Conservation (phyloP, 2,329 filamentous ascomycete genomes). For the Amesomyces nigricolor region DNA sequence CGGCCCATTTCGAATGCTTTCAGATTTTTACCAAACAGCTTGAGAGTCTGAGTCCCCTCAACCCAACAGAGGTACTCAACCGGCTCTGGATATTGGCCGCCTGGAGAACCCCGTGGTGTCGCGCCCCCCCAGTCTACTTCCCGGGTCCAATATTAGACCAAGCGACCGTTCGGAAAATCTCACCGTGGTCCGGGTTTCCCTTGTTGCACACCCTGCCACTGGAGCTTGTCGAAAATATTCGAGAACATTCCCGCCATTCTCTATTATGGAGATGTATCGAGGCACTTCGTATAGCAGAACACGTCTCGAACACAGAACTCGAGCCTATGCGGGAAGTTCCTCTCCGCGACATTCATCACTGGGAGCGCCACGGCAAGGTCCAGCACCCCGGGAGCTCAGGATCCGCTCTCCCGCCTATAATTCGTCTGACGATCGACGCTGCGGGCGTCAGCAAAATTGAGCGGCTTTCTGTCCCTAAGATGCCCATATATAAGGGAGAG, state of each 20-base stretch:
- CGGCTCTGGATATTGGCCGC: too few relatives aligned
- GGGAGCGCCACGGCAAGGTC: conserved; percentile 1
- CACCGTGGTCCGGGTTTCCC: background rate
- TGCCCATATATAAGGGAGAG: conserved; percentile 1
- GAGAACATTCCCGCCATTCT: background rate
- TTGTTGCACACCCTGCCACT: background rate
- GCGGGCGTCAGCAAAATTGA: background rate
- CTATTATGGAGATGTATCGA: background rate
- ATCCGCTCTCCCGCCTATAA: background rate
- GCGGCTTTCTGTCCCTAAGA: background rate
- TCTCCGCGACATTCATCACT: background rate
- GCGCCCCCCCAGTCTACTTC: background rate
- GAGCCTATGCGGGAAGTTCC: background rate
- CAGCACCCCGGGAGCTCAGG: background rate
- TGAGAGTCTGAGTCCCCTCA: background rate
- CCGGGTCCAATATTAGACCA: background rate
- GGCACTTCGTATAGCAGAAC: background rate
- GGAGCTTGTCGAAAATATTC: background rate
- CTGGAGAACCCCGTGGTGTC: too few relatives aligned
- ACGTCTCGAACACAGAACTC: background rate
- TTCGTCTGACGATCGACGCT: background rate
- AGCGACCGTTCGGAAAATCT: background rate
- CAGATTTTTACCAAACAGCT: background rate
- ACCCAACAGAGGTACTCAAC: background rate
- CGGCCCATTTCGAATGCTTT: background rate